Percentiles rank a stretch among this genome's conserved stretches.
Conservation (phyloP, 345 rosid species). For the Eucalyptus decipiens region DNA sequence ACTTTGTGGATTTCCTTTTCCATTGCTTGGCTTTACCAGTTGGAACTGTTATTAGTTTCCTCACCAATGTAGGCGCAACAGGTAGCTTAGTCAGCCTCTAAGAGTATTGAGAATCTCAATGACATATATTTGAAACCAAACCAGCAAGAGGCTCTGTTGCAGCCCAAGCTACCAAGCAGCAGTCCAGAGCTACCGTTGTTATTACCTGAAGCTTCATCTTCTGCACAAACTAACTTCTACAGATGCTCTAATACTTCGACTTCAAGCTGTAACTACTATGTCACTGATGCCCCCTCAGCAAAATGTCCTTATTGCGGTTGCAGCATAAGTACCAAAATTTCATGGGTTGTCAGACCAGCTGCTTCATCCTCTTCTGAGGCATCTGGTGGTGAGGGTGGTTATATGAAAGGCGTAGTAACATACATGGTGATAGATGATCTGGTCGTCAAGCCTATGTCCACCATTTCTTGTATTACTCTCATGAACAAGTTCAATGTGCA, state of each 20-base stretch:
- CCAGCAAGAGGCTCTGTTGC: background rate
- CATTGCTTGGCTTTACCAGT: background rate
- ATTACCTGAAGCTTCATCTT: background rate
- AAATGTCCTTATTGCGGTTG: background rate
- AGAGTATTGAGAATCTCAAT: background rate
- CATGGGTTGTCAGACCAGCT: background rate
- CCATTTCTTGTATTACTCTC: background rate
- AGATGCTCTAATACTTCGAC: background rate
- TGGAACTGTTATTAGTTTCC: background rate
- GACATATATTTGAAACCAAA: background rate
- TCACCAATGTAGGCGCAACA: background rate
- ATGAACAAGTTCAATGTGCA: background rate
- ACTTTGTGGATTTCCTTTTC: conserved; percentile 1
- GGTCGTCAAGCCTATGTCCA: conserved; percentile 4
- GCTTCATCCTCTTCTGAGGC: background rate
- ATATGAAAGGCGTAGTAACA: conserved; percentile 5
- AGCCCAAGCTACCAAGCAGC: background rate
- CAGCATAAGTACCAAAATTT: background rate
- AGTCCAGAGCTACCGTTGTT: background rate
- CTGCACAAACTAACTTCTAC: background rate
- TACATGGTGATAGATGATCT: conserved; percentile 20
- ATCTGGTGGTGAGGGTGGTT: background rate
- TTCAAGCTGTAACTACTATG: background rate
- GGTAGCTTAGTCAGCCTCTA: background rate
- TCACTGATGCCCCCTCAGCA: background rate